These are phyloP conservation scores for Pulveroboletus sp. DNA, from an alignment of 768 basidiomycete species.

Conservation along the genomic window DNA sequence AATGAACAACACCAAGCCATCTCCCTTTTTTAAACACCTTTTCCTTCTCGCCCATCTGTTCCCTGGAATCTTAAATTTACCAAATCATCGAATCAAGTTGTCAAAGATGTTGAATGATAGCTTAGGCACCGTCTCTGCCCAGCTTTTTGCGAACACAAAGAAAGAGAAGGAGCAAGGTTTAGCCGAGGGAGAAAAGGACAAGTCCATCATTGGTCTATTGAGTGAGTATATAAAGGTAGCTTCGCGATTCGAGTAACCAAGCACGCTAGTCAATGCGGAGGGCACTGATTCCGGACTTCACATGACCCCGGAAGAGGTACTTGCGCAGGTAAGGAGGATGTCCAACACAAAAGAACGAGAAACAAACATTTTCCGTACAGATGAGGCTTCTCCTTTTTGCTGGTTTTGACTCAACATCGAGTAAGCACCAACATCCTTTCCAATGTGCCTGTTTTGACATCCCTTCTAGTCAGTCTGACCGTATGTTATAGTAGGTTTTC, in stretches of 20 bases:
- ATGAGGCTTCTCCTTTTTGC: constrained; percentile 38
- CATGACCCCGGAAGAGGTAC: constrained; percentile 41
- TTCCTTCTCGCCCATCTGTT: constrained; percentile 30
- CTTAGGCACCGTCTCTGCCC: constrained; percentile 32
- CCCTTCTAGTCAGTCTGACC: constrained; percentile 23
- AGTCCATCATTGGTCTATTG: constrained; percentile 38
- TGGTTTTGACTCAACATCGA: constrained; percentile 43
- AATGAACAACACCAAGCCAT: constrained; percentile 22
- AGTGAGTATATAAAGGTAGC: constrained; percentile 20
- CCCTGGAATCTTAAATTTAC: constrained; percentile 31
- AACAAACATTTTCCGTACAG: constrained; percentile 5
- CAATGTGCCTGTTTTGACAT: background rate
- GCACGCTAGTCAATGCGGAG: constrained; percentile 37
- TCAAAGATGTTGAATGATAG: constrained; percentile 27
- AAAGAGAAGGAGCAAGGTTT: constrained; percentile 30
- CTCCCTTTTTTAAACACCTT: constrained; percentile 16
- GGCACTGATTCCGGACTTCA: constrained; percentile 25
- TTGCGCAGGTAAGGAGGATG: constrained; percentile 26
- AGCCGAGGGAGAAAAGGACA: constrained; percentile 29
- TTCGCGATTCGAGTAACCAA: background rate
- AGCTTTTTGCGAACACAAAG: constrained; percentile 32
- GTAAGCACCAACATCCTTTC: constrained; percentile 14
- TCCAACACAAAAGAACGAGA: background rate
- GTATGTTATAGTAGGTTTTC: constrained; percentile 3
- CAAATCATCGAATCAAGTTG: constrained; percentile 28